Evolutionary conservation across 345 rosid genomes (phyloP).

Genomic region (Linum lewisii): DNA sequence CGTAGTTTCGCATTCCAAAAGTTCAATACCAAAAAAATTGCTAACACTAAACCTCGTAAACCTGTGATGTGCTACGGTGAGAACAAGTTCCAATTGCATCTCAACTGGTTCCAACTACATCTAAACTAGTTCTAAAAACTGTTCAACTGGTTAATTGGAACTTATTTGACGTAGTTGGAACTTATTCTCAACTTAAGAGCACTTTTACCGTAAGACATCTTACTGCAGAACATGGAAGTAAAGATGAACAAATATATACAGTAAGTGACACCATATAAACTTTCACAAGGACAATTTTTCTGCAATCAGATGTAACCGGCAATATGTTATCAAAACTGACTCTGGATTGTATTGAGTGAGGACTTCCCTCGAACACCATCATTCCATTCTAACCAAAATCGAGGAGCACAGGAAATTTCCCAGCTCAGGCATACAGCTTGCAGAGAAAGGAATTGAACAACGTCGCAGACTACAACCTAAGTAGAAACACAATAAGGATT

Average conservation of each 20-base stretch:
- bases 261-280: not conserved
- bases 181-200: too few relatives aligned
- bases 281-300: not conserved
- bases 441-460: not conserved
- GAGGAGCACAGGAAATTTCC: not conserved
- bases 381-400: not conserved
- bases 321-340: not conserved
- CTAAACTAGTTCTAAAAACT: too few relatives aligned
- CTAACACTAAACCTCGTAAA: too few relatives aligned
- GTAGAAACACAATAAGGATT: not conserved
- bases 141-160: too few relatives aligned
- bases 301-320: not conserved
- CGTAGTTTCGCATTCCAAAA: too few relatives aligned
- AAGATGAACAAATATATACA: not conserved
- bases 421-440: not conserved
- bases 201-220: too few relatives aligned
- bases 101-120: too few relatives aligned
- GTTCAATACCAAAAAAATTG: too few relatives aligned
- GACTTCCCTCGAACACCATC: constrained; percentile 11
- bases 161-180: too few relatives aligned
- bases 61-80: too few relatives aligned
- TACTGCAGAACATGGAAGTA: too few relatives aligned
- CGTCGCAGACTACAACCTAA: constrained; percentile 1
- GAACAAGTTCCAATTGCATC: too few relatives aligned
- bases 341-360: not conserved